Conservation (phyloP, 116 monocot genomes). For the Phalaenopsis hybrid region DNA sequence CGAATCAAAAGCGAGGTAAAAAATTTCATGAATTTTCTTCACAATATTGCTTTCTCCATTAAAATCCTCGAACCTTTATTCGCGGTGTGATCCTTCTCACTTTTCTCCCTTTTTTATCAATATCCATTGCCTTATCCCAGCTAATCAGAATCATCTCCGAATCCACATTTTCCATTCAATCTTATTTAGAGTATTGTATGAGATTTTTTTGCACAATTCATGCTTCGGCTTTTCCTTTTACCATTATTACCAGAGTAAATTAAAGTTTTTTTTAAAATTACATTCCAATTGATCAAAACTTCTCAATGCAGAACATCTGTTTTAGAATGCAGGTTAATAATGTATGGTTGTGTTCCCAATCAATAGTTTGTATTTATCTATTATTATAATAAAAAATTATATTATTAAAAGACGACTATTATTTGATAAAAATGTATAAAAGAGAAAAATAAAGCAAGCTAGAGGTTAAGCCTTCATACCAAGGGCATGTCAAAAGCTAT, state of each 20-base stretch:
- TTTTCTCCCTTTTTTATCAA: not conserved
- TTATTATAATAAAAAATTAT: not conserved
- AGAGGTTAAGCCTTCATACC: constrained; percentile 36
- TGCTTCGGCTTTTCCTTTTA: not conserved
- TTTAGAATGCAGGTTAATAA: not conserved
- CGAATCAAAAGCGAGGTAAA: not conserved
- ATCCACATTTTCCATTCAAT: not conserved
- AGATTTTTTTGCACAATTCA: not conserved
- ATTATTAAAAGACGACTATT: not conserved
- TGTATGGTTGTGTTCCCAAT: not conserved
- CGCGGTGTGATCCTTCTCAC: not conserved
- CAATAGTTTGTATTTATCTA: not conserved
- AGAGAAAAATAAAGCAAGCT: not conserved
- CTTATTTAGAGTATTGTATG: not conserved
- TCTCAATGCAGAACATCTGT: not conserved
- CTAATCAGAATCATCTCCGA: not conserved
- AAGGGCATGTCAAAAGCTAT: constrained; percentile 84
- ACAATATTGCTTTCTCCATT: not conserved
- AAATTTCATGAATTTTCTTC: not conserved
- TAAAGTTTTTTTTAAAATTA: not conserved
- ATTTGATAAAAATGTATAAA: not conserved
- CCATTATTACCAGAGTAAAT: not conserved
- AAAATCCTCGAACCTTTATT: not conserved
- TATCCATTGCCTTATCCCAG: not conserved
- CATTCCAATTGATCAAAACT: not conserved